Conservation (phyloP, 2,329 filamentous ascomycete genomes). For the Xylaria multiplex region DNA sequence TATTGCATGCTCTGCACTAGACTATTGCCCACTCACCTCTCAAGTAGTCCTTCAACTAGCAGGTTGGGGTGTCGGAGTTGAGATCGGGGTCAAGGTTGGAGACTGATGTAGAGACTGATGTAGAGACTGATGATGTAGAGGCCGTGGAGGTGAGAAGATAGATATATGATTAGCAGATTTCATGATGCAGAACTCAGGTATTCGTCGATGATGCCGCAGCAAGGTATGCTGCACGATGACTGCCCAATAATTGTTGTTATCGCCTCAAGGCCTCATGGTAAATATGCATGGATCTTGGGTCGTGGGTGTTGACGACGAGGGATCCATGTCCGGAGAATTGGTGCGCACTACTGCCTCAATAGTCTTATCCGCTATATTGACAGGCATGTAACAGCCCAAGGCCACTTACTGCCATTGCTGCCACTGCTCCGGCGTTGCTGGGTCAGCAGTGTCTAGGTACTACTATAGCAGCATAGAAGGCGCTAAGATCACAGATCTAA, state of each 20-base stretch:
- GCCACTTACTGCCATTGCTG: no score
- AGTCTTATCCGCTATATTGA: no score
- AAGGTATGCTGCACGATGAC: constrained; percentile 6
- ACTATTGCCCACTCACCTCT: no score
- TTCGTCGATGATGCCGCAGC: constrained; percentile 7
- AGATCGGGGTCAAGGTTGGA: not conserved
- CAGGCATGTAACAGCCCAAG: no score
- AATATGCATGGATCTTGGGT: constrained; percentile 2
- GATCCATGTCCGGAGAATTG: not conserved
- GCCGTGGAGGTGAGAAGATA: not conserved
- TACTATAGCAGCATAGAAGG: not conserved
- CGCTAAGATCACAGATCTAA: no score
- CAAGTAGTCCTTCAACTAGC: not conserved
- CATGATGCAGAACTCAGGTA: constrained; percentile 22
- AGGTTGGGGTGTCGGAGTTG: not conserved
- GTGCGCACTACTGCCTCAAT: no score
- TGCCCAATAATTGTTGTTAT: constrained; percentile 2
- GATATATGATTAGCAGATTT: not conserved
- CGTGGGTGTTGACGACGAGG: not conserved
- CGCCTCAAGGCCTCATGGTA: constrained; percentile 2
- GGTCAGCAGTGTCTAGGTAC: constrained; percentile 17
- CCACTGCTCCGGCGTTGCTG: constrained; percentile 6
- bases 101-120: not conserved
- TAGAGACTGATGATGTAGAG: not conserved
- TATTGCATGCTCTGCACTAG: constrained; percentile 1